Conservation (phyloP, 192 early-diverging fungal species). For the Backusella circina region DNA sequence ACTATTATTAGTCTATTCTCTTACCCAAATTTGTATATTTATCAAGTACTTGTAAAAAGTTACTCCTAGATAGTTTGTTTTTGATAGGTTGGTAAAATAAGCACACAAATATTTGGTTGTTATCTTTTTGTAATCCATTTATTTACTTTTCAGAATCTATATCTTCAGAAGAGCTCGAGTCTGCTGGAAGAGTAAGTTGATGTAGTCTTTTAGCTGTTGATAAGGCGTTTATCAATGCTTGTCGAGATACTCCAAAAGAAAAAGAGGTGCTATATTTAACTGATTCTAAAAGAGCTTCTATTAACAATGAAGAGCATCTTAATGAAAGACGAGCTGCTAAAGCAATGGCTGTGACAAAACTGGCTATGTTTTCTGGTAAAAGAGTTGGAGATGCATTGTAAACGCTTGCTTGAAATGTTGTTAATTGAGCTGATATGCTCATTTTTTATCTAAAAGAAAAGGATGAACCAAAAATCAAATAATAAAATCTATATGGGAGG, state of each 20-base stretch:
- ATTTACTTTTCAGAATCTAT: background rate
- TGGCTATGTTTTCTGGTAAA: constrained; percentile 54
- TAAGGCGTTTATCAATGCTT: constrained; percentile 54
- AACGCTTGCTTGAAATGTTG: constrained; percentile 9
- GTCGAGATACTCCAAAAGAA: constrained; percentile 50
- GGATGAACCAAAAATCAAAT: background rate
- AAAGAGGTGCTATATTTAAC: constrained; percentile 58
- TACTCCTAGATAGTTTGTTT: constrained; percentile 32
- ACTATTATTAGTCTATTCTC: too few species aligned
- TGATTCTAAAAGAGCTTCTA: constrained; percentile 59
- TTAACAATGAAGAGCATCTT: constrained; percentile 52
- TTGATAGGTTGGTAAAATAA: background rate
- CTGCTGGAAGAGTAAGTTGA: background rate
- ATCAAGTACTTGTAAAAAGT: constrained; percentile 56
- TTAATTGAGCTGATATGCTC: constrained; percentile 16
- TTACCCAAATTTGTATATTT: constrained; percentile 61
- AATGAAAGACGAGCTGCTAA: constrained; percentile 58
- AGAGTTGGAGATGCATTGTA: constrained; percentile 41
- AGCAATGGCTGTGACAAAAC: constrained; percentile 56
- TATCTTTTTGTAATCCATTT: background rate
- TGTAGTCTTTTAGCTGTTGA: constrained; percentile 59
- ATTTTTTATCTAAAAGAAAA: background rate
- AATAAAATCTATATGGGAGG: background rate
- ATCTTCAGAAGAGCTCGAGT: background rate
- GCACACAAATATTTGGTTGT: background rate